phyloP scores from a whole-genome alignment of 257 asterid species.

The Phtheirospermum japonicum region DNA sequence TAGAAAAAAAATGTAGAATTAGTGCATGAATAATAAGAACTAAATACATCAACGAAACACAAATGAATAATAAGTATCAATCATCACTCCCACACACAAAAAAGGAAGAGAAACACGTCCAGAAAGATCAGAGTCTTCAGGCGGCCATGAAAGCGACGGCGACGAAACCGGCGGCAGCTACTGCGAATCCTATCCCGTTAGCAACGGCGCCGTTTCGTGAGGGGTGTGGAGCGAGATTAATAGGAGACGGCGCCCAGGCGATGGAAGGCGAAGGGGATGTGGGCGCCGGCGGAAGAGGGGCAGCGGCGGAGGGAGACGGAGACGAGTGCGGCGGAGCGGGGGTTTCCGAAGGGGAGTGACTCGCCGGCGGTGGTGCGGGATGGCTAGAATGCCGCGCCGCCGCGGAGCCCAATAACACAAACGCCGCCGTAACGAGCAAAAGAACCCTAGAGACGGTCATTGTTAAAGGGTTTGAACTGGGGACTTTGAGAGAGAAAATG shows the following conservation, averaged over 20 bases:
- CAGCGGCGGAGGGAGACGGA: background rate
- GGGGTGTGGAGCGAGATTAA: slow-evolving; percentile 12
- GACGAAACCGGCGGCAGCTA: slow-evolving; percentile 11
- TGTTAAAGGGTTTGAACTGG: background rate
- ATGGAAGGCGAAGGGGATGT: slow-evolving; percentile 8
- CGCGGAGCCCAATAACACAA: slow-evolving; percentile 1
- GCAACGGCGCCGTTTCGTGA: slow-evolving; percentile 10
- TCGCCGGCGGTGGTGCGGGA: background rate
- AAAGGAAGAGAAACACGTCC: too few species aligned
- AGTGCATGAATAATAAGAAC: too few species aligned
- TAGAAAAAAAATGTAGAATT: too few species aligned
- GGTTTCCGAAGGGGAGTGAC: background rate
- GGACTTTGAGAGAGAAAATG: slow-evolving; percentile 16
- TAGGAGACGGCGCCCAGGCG: slow-evolving; percentile 1
- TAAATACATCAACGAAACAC: too few species aligned
- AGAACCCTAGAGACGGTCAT: slow-evolving; percentile 24
- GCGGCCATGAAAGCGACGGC: slow-evolving; percentile 8
- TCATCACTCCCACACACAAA: too few species aligned
- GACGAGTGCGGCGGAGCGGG: slow-evolving; percentile 9
- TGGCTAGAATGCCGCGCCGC: background rate
- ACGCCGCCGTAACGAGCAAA: slow-evolving; percentile 4
- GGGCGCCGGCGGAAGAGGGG: background rate
- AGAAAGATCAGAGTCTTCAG: background rate
- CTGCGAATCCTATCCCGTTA: slow-evolving; percentile 20
- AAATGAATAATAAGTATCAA: too few species aligned